Base-by-base conservation (phyloP, 1,284 basidiomycete genomes). In the Ustilago sp. region DNA sequence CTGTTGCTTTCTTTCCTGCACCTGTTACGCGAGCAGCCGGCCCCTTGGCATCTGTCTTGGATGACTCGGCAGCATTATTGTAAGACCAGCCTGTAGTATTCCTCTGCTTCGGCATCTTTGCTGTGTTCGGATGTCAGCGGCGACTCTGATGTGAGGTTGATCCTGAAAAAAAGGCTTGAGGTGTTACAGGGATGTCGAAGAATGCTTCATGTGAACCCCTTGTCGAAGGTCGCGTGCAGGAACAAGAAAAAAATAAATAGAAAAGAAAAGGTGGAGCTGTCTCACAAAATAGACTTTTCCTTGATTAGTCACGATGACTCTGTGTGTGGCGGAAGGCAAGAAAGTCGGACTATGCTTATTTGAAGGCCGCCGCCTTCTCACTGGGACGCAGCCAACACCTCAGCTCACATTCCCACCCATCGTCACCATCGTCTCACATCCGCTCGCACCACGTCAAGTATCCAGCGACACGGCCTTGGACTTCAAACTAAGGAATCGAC, bases 1-100 rank as follows among this genome's bases (percentile, higher is more conserved):
- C 60, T 0, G 80, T 79, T 4, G 75, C 76, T 68, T 79, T 80
- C 63, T 83, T 83, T 32, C 81, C 81, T 7, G 77, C 80, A 35
- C 81, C 81, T 2, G 66, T 73, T 4, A 79, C 69, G 7, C 73
- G 64, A 11, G 54, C 4, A 17, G 45, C 51, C 4, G 68, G 43
- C 3, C 50, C 63, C 9, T 32, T 52, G 4, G 65, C 56, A 15
- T 60, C 67, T n/a, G 63, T 31, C 45, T 63, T 62, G 57, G 72
- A 62, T 12, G 62, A 43, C 31, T 67, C 68, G 39, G 72, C 61
- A n/a, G 51, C 69, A 47, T 74, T 74, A 57, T 74, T 71, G 68
- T 78, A 78, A 19, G 61, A 53, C 65, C 68, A 78, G 36, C 76
- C 76, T n/a, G 76, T 71, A 17, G 68, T 71, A 35, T 78, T 78